phyloP scores from a whole-genome alignment of 345 rosid species.

The Arabidopsis arenosa region DNA sequence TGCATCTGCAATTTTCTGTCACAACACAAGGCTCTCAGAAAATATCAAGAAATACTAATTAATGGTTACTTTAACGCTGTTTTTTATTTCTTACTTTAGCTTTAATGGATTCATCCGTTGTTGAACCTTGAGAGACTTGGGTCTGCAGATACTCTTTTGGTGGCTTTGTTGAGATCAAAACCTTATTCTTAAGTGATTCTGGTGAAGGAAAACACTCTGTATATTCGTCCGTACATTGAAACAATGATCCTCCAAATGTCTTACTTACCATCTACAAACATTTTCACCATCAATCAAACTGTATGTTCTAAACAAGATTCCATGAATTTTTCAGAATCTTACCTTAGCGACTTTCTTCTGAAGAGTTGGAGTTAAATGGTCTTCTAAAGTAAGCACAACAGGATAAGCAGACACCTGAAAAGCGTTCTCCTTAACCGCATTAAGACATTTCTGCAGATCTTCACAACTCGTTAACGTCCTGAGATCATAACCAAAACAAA shows the following conservation, averaged over 20 bases:
- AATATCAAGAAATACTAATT: neutral
- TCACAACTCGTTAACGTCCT: conserved; percentile 73
- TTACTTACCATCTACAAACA: conserved; percentile 58
- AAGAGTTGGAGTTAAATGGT: conserved; percentile 67
- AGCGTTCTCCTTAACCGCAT: conserved; percentile 65
- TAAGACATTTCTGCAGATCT: conserved; percentile 64
- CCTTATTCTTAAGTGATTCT: conserved; percentile 57
- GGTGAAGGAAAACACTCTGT: conserved; percentile 70
- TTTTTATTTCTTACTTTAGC: conserved; percentile 28
- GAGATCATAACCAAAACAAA: conserved; percentile 4
- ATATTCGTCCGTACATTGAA: conserved; percentile 47
- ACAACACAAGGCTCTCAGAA: conserved; percentile 23
- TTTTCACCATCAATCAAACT: conserved; percentile 1
- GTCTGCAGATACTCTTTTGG: conserved; percentile 70
- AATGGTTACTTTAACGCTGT: conserved; percentile 4
- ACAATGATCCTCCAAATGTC: conserved; percentile 57
- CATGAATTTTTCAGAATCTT: neutral
- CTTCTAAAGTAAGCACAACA: conserved; percentile 87
- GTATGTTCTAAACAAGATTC: neutral
- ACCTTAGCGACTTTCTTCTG: conserved; percentile 75
- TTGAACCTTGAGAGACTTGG: conserved; percentile 36
- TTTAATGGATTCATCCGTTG: conserved; percentile 34
- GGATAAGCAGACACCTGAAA: conserved; percentile 72
- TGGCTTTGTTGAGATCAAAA: conserved; percentile 86
- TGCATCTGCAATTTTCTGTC: conserved; percentile 46